Percentiles rank a stretch among this genome's conserved stretches.
These are phyloP conservation scores for Ambrosia hybrid DNA, from an alignment of 140 eudicot genomes.

Conservation along the genomic window DNA sequence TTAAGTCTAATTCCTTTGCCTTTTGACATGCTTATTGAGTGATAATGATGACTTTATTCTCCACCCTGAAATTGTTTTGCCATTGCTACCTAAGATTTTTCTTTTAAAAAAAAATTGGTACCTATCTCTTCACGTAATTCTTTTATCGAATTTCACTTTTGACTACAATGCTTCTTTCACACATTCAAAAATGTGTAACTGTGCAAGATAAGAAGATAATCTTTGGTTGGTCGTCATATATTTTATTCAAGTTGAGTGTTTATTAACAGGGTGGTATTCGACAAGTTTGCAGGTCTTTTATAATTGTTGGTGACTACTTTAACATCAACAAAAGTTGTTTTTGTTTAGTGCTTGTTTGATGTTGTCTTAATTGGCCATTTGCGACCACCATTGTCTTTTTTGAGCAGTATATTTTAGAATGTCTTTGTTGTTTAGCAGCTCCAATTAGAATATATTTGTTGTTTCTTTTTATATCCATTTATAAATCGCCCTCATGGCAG, in stretches of 20 bases:
- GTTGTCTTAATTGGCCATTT: not conserved
- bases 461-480: not conserved
- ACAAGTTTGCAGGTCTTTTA: not conserved
- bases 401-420: not conserved
- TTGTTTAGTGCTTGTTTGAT: not conserved
- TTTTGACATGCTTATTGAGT: conserved; percentile 1
- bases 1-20: not conserved
- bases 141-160: not conserved
- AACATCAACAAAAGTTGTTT: not conserved
- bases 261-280: not conserved
- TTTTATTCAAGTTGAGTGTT: not conserved
- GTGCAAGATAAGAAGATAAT: not conserved
- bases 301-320: not conserved
- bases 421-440: not conserved
- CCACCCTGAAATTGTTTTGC: conserved; percentile 2
- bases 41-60: not conserved
- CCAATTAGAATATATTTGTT: not conserved
- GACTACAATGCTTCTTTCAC: not conserved
- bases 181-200: not conserved
- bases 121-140: not conserved
- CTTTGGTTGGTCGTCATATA: not conserved
- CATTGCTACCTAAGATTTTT: not conserved
- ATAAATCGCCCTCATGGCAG: conserved; percentile 27
- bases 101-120: not conserved
- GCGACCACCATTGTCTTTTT: not conserved